Base-by-base conservation (phyloP, 257 asterid genomes). In the Lantana camara region DNA sequence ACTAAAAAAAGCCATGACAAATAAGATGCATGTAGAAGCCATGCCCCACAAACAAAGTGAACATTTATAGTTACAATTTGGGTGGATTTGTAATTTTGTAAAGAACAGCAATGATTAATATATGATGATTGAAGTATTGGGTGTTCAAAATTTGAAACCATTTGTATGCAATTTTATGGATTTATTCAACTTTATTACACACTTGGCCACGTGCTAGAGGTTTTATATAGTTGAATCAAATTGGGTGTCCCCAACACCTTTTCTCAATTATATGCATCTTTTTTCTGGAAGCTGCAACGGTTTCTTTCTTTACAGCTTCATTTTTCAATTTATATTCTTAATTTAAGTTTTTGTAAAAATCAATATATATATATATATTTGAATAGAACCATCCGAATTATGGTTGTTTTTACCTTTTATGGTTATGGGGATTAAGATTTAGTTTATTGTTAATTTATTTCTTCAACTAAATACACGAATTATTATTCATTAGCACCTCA, bases 91-190 rank as follows among this genome's bases (percentile, higher is more conserved):
- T 29, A 29, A 4, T 32, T 67, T n/a, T n/a, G n/a, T 73, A 58
- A 46, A 68, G 76, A 29, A 65, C 56, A 62, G 76, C 57, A 73
- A 81, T 80, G 77, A 85, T 77, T 81, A 63, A 35, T 3, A 35
- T 73, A 71, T 45, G 50, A 71, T 72, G 70, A 73, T 77, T 83
- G 82, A 65, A 35, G 53, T 37, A 55, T 47, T 27, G 47, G 40
- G 54, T 59, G 80, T 89, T 82, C 89, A 87, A 89, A 86, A 3
- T 89, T 89, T 84, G 89, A 86, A 87, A 71, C 61, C 62, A 65
- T 70, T 60, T 72, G 35, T 20, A 42, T 56, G 54, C 35, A 53
- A 57, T 58, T n/a, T n/a, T 63, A 46, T 32, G 29, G 56, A 58
- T 53, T 77, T 45, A 57, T 55, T 68, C 34, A 63, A 67, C 81